These are phyloP conservation scores for Marasmius tenuissimus DNA, from an alignment of 1,284 basidiomycete species.

Conservation along the genomic window DNA sequence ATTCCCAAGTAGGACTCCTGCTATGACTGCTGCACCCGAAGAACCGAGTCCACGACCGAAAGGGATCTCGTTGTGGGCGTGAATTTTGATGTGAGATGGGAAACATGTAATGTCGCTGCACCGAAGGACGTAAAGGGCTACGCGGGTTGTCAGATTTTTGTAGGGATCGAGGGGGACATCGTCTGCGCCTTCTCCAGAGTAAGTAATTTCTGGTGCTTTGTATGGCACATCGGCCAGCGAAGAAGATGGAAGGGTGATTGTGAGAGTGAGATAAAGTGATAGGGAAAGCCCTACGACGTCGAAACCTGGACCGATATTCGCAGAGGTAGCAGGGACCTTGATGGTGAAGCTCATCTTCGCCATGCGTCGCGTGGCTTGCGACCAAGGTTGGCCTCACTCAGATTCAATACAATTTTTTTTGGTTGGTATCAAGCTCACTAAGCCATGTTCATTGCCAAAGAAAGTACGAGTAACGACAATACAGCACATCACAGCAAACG, in stretches of 20 bases:
- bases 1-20: conserved; percentile 90
- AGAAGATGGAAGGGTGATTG: conserved; percentile 51
- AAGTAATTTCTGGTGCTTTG: conserved; percentile 66
- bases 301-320: conserved; percentile 98
- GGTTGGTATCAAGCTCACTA: neutral
- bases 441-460: neutral
- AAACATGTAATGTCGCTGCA: conserved; percentile 78
- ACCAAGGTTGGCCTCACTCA: conserved; percentile 3
- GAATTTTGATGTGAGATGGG: conserved; percentile 73
- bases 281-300: conserved; percentile 98
- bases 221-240: conserved; percentile 28
- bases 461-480: neutral
- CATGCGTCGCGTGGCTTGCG: conserved; percentile 5
- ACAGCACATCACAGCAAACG: neutral
- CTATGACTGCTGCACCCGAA: conserved; percentile 97
- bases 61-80: conserved; percentile 91
- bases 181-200: conserved; percentile 86
- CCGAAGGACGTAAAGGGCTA: conserved; percentile 95
- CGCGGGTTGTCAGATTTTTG: conserved; percentile 97
- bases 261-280: conserved; percentile 82
- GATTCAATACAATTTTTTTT: conserved; percentile 1
- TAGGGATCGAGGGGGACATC: conserved; percentile 95
- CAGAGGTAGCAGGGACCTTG: conserved; percentile 92
- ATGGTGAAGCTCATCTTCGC: conserved; percentile 52
- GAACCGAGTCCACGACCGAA: conserved; percentile 97